Evolutionary conservation across 176 grass and related monocot genomes (phyloP).

Genomic region (Themeda triandra): DNA sequence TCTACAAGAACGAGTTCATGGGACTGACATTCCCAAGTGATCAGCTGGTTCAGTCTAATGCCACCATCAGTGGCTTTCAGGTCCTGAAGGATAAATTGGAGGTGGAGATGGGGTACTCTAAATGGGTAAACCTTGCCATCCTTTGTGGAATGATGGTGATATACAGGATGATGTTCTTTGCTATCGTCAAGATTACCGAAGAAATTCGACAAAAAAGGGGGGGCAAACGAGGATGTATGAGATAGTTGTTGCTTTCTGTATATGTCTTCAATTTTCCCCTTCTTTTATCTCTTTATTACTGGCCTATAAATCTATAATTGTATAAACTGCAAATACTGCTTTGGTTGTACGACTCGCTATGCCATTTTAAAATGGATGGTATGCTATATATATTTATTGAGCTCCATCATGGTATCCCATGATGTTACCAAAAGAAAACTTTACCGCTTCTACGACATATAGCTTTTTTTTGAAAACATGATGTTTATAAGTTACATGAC

Average conservation of each 20-base stretch:
- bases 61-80: slow-evolving; percentile 32
- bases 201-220: slow-evolving; percentile 4
- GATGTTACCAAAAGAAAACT: background rate
- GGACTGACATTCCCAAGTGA: slow-evolving; percentile 26
- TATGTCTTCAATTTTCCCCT: no score
- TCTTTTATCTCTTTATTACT: no score
- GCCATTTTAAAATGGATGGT: background rate
- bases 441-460: no score
- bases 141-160: slow-evolving; percentile 35
- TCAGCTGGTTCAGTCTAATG: slow-evolving; percentile 5
- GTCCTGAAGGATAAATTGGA: slow-evolving; percentile 26
- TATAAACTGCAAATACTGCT: no score
- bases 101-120: slow-evolving; percentile 53
- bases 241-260: no score
- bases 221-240: no score
- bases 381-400: background rate
- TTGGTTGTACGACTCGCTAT: background rate
- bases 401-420: background rate
- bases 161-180: slow-evolving; percentile 41
- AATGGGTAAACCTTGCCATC: slow-evolving; percentile 53
- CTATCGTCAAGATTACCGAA: slow-evolving; percentile 26
- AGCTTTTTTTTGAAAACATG: no score
- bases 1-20: slow-evolving; percentile 51
- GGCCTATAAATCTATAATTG: no score
- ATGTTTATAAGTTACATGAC: no score